phyloP scores from a whole-genome alignment of 2,329 filamentous ascomycete species.

The Torrubiellomyces zombiae region DNA sequence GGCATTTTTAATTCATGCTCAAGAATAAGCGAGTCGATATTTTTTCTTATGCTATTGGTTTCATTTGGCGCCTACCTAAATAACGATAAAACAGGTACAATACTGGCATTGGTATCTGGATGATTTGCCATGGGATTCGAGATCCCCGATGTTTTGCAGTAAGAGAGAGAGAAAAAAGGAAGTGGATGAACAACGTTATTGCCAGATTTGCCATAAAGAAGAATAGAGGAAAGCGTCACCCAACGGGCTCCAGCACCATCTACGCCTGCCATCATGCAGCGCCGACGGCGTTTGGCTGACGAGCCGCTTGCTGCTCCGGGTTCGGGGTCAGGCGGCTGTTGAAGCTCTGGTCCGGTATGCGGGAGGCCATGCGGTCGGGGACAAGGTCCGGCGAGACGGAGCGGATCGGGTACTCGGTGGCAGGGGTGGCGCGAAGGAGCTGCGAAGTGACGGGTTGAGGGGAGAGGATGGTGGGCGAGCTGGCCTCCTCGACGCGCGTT shows the following conservation, averaged over 20 bases:
- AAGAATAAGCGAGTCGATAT: too few relatives aligned
- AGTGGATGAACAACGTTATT: too few relatives aligned
- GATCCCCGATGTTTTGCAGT: too few relatives aligned
- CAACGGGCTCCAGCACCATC: neutral
- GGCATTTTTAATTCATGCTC: too few relatives aligned
- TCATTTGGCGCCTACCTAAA: too few relatives aligned
- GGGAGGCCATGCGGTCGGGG: conserved; percentile 45
- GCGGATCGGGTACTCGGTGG: conserved; percentile 35
- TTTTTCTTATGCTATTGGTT: too few relatives aligned
- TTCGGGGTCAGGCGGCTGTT: conserved; percentile 29
- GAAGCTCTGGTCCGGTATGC: conserved; percentile 32
- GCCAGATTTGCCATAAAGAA: too few relatives aligned
- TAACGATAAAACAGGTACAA: too few relatives aligned
- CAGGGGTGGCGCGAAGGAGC: conserved; percentile 36
- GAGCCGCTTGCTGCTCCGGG: conserved; percentile 23
- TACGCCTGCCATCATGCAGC: conserved; percentile 2
- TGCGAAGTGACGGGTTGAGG: conserved; percentile 40
- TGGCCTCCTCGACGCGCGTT: conserved; percentile 25
- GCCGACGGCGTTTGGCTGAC: conserved; percentile 6
- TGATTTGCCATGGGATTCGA: too few relatives aligned
- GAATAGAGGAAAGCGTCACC: neutral
- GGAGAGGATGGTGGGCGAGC: conserved; percentile 28
- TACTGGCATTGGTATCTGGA: too few relatives aligned
- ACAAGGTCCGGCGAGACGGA: conserved; percentile 42
- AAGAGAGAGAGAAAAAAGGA: too few relatives aligned